Evolutionary conservation across 352 stramenopile species (phyloP).

Genomic region (Pythium phragmitis): DNA sequence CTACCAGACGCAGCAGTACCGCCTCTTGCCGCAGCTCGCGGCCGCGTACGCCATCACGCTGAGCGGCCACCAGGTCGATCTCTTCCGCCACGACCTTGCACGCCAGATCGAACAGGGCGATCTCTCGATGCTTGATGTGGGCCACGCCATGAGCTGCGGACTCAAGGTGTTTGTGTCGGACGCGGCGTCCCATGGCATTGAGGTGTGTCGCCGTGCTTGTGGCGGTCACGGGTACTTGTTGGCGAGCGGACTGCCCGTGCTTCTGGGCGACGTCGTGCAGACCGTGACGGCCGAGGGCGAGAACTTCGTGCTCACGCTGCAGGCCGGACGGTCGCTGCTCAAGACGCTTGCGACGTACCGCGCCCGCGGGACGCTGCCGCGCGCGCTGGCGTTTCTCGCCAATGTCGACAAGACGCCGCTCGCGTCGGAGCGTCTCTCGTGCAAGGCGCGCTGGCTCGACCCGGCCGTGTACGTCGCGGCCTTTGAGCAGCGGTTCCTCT

Average conservation of each 20-base stretch:
- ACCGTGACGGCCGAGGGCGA: constrained; percentile 96
- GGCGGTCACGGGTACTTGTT: constrained; percentile 94
- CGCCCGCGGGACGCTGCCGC: constrained; percentile 27
- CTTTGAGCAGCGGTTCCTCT: constrained; percentile 60
- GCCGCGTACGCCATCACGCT: constrained; percentile 90
- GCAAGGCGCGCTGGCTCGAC: constrained; percentile 20
- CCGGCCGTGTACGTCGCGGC: constrained; percentile 34
- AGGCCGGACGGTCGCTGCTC: constrained; percentile 31
- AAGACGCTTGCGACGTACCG: constrained; percentile 48
- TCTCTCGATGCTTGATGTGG: constrained; percentile 42
- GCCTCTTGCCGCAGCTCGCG: constrained; percentile 91
- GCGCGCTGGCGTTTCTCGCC: constrained; percentile 43
- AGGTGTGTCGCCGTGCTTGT: constrained; percentile 67
- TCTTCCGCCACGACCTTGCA: constrained; percentile 44
- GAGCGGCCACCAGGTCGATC: constrained; percentile 49
- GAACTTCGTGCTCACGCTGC: constrained; percentile 94
- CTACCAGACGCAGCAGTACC: constrained; percentile 95
- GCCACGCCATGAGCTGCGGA: constrained; percentile 61
- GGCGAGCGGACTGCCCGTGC: constrained; percentile 62
- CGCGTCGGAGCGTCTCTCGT: constrained; percentile 14
- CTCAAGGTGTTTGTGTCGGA: constrained; percentile 62
- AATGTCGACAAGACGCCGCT: constrained; percentile 43
- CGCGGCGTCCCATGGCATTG: constrained; percentile 48
- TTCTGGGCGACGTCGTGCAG: constrained; percentile 92
- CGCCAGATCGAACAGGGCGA: constrained; percentile 44